phyloP scores from a whole-genome alignment of 2,329 filamentous ascomycete species.

The Monosporascus sp. region DNA sequence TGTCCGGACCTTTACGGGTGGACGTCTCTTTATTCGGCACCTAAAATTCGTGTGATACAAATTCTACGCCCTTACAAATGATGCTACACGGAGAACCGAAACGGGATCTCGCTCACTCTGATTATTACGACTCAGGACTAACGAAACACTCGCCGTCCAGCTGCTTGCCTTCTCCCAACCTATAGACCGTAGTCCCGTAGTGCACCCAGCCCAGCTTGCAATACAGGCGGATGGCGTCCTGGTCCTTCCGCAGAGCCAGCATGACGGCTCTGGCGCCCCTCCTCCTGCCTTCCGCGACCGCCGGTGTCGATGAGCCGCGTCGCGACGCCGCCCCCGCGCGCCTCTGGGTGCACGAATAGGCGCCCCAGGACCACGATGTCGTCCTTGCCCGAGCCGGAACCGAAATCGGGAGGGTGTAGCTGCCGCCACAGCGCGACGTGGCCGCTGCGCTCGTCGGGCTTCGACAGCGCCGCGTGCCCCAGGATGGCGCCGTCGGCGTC shows the following conservation, averaged over 20 bases:
- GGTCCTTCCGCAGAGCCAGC: conserved; percentile 14
- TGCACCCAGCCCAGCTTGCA: conserved; percentile 12
- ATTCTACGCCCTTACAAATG: too few relatives aligned
- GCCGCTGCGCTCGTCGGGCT: neutral
- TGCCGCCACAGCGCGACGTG: neutral
- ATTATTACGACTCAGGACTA: conserved; percentile 3
- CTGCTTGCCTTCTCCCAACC: conserved; percentile 10
- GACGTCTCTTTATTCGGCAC: too few relatives aligned
- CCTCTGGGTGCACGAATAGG: conserved; percentile 12
- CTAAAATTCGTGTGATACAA: too few relatives aligned
- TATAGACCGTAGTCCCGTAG: conserved; percentile 10
- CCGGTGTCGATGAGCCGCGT: conserved; percentile 9
- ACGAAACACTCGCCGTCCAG: conserved; percentile 12
- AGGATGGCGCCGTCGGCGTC: conserved; percentile 1
- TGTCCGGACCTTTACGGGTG: too few relatives aligned
- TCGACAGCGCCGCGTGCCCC: neutral
- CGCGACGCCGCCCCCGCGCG: conserved; percentile 8
- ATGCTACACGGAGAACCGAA: too few relatives aligned
- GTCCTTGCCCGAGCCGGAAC: conserved; percentile 4
- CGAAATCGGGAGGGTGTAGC: neutral
- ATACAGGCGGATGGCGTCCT: conserved; percentile 15
- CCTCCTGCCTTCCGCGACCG: conserved; percentile 5
- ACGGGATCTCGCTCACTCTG: too few relatives aligned
- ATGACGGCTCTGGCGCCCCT: conserved; percentile 8
- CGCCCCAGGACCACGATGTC: conserved; percentile 8